Percentiles rank a stretch among this genome's conserved stretches.
Conservation (phyloP, 148 eudicot genomes). For the Arbutus unedo region DNA sequence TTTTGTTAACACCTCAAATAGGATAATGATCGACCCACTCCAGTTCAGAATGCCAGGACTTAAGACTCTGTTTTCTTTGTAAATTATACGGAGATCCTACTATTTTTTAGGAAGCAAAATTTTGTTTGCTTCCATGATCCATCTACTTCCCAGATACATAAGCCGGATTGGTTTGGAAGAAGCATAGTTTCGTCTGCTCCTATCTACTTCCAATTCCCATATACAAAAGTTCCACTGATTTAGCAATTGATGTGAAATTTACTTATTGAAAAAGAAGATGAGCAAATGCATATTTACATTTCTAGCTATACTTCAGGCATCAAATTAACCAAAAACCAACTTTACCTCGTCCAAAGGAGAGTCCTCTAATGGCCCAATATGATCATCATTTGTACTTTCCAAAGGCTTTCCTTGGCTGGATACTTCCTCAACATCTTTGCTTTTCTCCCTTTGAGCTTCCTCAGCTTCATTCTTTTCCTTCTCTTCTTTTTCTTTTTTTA, state of each 20-base stretch:
- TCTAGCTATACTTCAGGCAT: background rate
- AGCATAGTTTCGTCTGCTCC: background rate
- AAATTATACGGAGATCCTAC: background rate
- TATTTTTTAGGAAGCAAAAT: background rate
- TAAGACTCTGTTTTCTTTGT: too few relatives aligned
- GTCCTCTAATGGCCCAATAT: slow-evolving; percentile 35
- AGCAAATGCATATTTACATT: background rate
- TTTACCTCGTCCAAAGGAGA: slow-evolving; percentile 44
- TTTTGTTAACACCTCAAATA: too few relatives aligned
- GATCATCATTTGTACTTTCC: slow-evolving; percentile 36
- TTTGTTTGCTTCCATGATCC: background rate
- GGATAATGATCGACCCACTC: too few relatives aligned
- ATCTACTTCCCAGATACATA: background rate
- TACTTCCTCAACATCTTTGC: slow-evolving; percentile 32
- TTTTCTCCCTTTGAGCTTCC: slow-evolving; percentile 33
- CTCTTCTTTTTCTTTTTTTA: slow-evolving; percentile 76
- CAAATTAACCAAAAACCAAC: slow-evolving; percentile 13
- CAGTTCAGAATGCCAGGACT: too few relatives aligned
- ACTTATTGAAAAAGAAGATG: background rate
- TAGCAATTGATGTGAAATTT: background rate
- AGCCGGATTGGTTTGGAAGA: background rate
- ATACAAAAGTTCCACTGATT: background rate
- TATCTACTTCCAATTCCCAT: background rate
- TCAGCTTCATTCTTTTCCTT: slow-evolving; percentile 58
- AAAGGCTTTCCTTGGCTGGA: slow-evolving; percentile 31